Percentiles rank a stretch among this genome's conserved stretches.
Evolutionary conservation across 768 basidiomycete species (phyloP).

Genomic region (Tulasnella sp.): DNA sequence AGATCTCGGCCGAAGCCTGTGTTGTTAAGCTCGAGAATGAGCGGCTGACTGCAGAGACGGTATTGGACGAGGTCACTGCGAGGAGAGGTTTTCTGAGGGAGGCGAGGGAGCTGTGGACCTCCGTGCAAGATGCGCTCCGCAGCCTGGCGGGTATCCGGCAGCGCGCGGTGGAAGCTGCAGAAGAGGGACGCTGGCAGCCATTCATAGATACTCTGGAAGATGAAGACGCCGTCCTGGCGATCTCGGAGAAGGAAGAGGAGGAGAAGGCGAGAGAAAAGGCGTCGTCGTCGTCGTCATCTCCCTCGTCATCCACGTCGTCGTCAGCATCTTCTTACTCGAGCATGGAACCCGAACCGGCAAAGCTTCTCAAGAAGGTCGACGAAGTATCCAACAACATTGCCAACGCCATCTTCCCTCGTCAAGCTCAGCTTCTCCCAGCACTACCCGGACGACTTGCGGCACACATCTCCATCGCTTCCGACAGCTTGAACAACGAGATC

Average conservation of each 20-base stretch:
- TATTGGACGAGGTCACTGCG: conserved; percentile 31
- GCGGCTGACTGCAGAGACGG: conserved; percentile 30
- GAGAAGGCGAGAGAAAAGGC: conserved; percentile 23
- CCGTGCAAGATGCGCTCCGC: conserved; percentile 38
- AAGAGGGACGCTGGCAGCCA: conserved; percentile 1
- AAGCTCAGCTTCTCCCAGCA: conserved; percentile 30
- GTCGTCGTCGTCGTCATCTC: conserved; percentile 26
- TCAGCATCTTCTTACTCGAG: conserved; percentile 29
- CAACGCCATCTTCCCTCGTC: conserved; percentile 31
- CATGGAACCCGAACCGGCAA: conserved; percentile 32
- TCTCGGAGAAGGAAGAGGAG: conserved; percentile 50
- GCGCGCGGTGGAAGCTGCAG: neutral
- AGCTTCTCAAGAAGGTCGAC: conserved; percentile 25
- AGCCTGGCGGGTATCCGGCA: conserved; percentile 37
- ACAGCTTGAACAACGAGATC: conserved; percentile 19
- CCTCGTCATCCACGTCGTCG: conserved; percentile 59
- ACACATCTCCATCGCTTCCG: conserved; percentile 36
- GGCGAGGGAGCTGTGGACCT: conserved; percentile 44
- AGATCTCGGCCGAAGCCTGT: conserved; percentile 31
- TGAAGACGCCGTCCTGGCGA: conserved; percentile 42
- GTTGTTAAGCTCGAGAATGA: conserved; percentile 36
- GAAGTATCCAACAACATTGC: conserved; percentile 37
- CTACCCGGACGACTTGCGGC: conserved; percentile 39
- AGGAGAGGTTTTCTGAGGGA: conserved; percentile 42
- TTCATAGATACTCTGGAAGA: neutral